Percentiles rank a stretch among this genome's conserved stretches.
These are phyloP conservation scores for Aspergillus spinulosporus DNA, from an alignment of 2,329 filamentous ascomycete species.

Conservation along the genomic window DNA sequence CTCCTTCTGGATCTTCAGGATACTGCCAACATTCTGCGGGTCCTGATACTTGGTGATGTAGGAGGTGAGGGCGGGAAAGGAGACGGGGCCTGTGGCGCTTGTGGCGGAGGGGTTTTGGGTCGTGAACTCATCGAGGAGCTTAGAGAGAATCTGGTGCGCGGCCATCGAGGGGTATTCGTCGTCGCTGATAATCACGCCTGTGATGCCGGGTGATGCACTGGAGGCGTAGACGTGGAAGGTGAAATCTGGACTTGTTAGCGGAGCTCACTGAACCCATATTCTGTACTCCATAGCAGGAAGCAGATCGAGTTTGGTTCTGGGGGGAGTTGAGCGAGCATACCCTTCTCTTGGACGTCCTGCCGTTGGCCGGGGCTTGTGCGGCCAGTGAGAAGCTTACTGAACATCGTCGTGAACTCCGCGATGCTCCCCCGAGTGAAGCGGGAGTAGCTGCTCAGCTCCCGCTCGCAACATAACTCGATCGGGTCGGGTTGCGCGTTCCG, in stretches of 20 bases:
- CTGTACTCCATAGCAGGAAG: background rate
- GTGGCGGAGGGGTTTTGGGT: slow-evolving; percentile 65
- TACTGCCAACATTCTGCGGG: slow-evolving; percentile 83
- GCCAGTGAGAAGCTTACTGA: slow-evolving; percentile 84
- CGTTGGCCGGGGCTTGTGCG: slow-evolving; percentile 76
- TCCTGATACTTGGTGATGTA: slow-evolving; percentile 82
- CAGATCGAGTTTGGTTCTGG: background rate
- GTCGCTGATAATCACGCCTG: slow-evolving; percentile 75
- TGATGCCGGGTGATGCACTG: slow-evolving; percentile 63
- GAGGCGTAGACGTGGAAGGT: slow-evolving; percentile 71
- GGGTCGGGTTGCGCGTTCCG: slow-evolving; percentile 76
- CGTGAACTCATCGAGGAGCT: slow-evolving; percentile 85
- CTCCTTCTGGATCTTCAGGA: slow-evolving; percentile 94
- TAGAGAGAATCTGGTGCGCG: slow-evolving; percentile 82
- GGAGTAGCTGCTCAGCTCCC: slow-evolving; percentile 74
- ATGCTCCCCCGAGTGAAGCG: slow-evolving; percentile 69
- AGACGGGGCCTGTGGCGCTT: slow-evolving; percentile 49
- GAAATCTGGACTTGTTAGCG: slow-evolving; percentile 26
- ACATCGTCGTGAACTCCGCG: slow-evolving; percentile 76
- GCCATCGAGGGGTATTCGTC: slow-evolving; percentile 74
- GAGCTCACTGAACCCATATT: background rate
- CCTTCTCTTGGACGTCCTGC: slow-evolving; percentile 69
- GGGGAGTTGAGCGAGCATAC: slow-evolving; percentile 21
- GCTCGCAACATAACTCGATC: slow-evolving; percentile 73
- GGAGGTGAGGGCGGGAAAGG: slow-evolving; percentile 72